phyloP scores from a whole-genome alignment of 164 flowering plant genomes.

The Aristolochia fimbriata region DNA sequence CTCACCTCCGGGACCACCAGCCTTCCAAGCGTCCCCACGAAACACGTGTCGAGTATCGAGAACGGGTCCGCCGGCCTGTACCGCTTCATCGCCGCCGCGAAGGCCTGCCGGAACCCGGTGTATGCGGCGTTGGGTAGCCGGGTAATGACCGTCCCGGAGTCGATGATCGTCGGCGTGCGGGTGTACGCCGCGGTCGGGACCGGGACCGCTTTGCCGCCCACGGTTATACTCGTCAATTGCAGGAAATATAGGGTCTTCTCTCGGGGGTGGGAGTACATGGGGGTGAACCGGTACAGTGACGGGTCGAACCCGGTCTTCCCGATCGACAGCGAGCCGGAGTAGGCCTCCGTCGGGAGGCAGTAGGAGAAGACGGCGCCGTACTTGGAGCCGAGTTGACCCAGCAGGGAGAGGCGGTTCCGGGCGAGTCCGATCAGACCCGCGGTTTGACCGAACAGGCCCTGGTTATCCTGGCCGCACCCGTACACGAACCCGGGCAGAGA shows the following conservation, averaged over 20 bases:
- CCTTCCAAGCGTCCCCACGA: constrained; percentile 8
- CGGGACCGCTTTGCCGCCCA: constrained; percentile 16
- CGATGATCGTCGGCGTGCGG: constrained; percentile 28
- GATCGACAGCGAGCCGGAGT: constrained; percentile 22
- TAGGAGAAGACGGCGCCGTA: constrained; percentile 37
- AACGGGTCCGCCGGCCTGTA: constrained; percentile 16
- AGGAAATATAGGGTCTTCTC: constrained; percentile 29
- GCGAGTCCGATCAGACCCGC: constrained; percentile 46
- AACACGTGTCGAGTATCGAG: constrained; percentile 42
- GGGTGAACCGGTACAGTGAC: constrained; percentile 27
- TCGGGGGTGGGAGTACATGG: constrained; percentile 20
- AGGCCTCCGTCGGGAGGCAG: constrained; percentile 32
- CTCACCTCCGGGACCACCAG: constrained; percentile 20
- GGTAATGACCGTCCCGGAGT: constrained; percentile 50
- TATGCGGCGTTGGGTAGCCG: constrained; percentile 30
- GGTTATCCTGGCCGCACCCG: constrained; percentile 47
- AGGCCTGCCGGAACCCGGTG: constrained; percentile 17
- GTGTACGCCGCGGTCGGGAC: constrained; percentile 9
- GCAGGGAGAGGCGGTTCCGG: constrained; percentile 30
- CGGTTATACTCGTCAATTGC: constrained; percentile 17
- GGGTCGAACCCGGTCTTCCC: constrained; percentile 13
- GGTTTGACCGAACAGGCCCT: constrained; percentile 36
- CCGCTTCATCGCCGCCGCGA: constrained; percentile 20
- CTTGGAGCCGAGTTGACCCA: constrained; percentile 23
- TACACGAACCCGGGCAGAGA: constrained; percentile 17